Base-by-base conservation (phyloP, 805 yeast species). In the Metschnikowia colocasiae region DNA sequence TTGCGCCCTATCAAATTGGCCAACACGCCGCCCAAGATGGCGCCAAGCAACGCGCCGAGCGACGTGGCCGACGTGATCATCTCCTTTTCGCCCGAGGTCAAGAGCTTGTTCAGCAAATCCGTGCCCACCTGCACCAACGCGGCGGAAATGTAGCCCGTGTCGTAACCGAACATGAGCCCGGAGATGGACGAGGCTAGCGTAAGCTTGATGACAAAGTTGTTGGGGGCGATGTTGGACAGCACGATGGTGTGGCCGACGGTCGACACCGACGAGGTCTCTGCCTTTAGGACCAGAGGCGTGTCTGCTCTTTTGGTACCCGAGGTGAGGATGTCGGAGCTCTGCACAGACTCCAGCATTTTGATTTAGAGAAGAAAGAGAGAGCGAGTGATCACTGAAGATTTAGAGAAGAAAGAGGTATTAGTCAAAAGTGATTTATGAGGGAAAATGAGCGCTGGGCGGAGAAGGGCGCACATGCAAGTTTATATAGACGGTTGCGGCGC, bases 151-250 rank as follows among this genome's bases (percentile, higher is more conserved):
- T 92, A 92, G 56, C 98, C 98, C 0, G 98, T 92, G 65, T 92
- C 99, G 62, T 92, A 92, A 56, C 99, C 99, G 68, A 92, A 92
- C 89, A 92, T 81, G 68, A 91, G 89, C 1, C 98, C 98, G 0
- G 97, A 90, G 52, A 92, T 84, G 6, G 97, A 90, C 0, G 97
- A 81, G 23, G 83, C 82, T 43, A 83, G 72, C 0, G 96, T 87
- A 44, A 90, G 67, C 23, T 79, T 67, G 20, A 89, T 69, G 42
- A 90, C 88, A 58, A 87, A 67, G 6, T 73, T 66, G 9, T 94
- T 52, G 32, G 59, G 59, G 22, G 47, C 51, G 3, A 36, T 22
- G 35, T 46, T 41, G 30, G 42, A 19, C 53, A 47, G 54, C 23
- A 31, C 30, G 10, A 44, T 18, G 1, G 50, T 33, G 16, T 47